phyloP scores from a whole-genome alignment of 2,329 filamentous ascomycete genomes.

The Plectosphaerella plurivora region DNA sequence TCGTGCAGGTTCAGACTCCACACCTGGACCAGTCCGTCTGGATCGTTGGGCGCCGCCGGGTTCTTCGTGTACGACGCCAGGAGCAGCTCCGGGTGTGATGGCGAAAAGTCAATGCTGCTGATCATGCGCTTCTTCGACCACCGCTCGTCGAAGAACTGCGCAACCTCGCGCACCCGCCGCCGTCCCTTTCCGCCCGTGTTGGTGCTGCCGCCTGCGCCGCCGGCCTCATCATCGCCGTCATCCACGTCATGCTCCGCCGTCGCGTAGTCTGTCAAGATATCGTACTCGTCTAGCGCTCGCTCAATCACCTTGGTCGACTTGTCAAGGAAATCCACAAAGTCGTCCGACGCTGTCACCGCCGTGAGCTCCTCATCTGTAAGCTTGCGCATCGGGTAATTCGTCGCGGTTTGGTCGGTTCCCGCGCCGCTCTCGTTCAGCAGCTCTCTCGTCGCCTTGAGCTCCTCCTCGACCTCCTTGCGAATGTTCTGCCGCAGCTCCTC shows the following conservation, averaged over 20 bases:
- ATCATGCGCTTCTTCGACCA: conserved; percentile 99
- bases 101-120: conserved; percentile 90
- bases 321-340: conserved; percentile 94
- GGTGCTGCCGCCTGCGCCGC: conserved; percentile 18
- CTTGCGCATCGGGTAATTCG: conserved; percentile 72
- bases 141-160: conserved; percentile 89
- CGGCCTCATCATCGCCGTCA: conserved; percentile 76
- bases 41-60: conserved; percentile 87
- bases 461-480: conserved; percentile 86
- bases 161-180: conserved; percentile 76
- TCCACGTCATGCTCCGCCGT: conserved; percentile 70
- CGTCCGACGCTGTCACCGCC: conserved; percentile 85
- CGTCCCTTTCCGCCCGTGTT: conserved; percentile 67
- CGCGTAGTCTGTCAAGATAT: conserved; percentile 92
- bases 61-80: conserved; percentile 97
- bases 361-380: conserved; percentile 81
- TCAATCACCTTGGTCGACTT: conserved; percentile 96
- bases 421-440: conserved; percentile 47
- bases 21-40: conserved; percentile 87
- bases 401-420: conserved; percentile 32
- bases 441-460: conserved; percentile 70
- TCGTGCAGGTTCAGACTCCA: conserved; percentile 97
- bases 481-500: conserved; percentile 85
- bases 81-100: conserved; percentile 89
- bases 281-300: conserved; percentile 90